Percentiles rank a stretch among this genome's conserved stretches.
These are phyloP conservation scores for Gilbertella persicaria DNA, from an alignment of 371 early-diverging fungal species.

Conservation along the genomic window DNA sequence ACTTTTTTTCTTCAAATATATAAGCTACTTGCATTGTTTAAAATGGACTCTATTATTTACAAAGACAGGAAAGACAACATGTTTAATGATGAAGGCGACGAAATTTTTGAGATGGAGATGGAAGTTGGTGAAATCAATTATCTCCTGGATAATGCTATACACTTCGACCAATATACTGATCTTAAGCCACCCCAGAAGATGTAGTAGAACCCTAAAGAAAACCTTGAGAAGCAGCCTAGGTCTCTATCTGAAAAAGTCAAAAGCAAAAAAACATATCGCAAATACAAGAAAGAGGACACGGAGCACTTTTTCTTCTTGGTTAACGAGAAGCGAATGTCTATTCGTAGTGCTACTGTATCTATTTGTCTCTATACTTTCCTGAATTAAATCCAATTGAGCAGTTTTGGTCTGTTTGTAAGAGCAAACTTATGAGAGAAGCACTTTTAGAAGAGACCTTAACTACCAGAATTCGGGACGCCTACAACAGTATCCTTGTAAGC, in stretches of 20 bases:
- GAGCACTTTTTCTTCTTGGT: conserved; percentile 12
- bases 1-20: no score
- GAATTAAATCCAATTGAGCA: conserved; percentile 27
- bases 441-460: conserved; percentile 12
- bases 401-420: conserved; percentile 20
- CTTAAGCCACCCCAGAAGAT: conserved; percentile 7
- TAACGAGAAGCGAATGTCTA: conserved; percentile 11
- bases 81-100: neutral
- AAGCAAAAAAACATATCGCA: conserved; percentile 6
- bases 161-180: conserved; percentile 3
- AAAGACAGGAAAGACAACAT: conserved; percentile 7
- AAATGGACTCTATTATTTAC: no score
- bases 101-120: neutral
- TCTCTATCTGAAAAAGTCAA: no score
- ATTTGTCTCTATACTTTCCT: conserved; percentile 19
- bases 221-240: no score
- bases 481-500: conserved; percentile 4
- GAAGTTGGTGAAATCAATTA: neutral
- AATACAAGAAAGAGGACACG: conserved; percentile 13
- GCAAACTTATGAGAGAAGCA: conserved; percentile 9
- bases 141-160: conserved; percentile 1
- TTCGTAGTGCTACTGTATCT: conserved; percentile 10
- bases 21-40: no score
- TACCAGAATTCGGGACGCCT: conserved; percentile 5
- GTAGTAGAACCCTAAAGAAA: no score